Percentiles rank a stretch among this genome's conserved stretches.
Conservation (phyloP, 176 grass and related monocot genomes). For the Avena eriantha region DNA sequence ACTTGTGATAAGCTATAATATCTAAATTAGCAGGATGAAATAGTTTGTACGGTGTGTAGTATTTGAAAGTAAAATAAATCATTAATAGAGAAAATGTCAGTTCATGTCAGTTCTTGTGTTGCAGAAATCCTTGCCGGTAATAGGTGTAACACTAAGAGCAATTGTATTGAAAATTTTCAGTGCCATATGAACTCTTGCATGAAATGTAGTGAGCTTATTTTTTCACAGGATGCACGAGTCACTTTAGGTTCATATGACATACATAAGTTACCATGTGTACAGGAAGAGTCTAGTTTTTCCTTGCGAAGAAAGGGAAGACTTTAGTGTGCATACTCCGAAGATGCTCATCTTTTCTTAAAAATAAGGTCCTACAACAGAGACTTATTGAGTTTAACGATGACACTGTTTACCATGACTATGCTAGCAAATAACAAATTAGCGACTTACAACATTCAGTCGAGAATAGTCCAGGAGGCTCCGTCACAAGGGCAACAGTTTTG, state of each 20-base stretch:
- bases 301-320: not conserved
- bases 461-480: not conserved
- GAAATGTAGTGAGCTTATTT: not conserved
- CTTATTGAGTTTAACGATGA: not conserved
- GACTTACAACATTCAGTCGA: not conserved
- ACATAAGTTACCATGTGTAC: not conserved
- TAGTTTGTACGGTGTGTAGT: not conserved
- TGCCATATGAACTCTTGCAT: not conserved
- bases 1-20: slow-evolving; percentile 18
- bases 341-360: not conserved
- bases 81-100: not conserved
- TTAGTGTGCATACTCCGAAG: not conserved
- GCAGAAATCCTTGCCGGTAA: slow-evolving; percentile 4
- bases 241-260: not conserved
- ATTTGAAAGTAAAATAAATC: not conserved
- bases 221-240: not conserved
- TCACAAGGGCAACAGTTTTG: not conserved
- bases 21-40: slow-evolving; percentile 13
- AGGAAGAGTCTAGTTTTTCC: not conserved
- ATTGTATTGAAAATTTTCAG: slow-evolving; percentile 4
- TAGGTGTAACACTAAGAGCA: not conserved
- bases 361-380: not conserved
- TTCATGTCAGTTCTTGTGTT: not conserved
- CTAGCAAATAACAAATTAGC: not conserved
- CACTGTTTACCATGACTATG: not conserved